Conservation (phyloP, 805 yeast species). For the Debaryomyces castellii region DNA sequence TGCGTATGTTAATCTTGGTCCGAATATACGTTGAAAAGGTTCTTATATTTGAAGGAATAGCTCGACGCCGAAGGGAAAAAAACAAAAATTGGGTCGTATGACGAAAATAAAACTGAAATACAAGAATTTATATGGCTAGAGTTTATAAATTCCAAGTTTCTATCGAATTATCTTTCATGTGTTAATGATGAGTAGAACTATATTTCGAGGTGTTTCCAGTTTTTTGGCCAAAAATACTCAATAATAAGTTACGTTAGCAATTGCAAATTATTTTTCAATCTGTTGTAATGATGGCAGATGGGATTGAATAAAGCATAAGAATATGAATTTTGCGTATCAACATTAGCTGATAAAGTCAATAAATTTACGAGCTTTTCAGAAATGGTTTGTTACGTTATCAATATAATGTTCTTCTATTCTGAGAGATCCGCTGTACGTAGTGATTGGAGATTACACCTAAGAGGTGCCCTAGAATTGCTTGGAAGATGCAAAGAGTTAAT, state of each 20-base stretch:
- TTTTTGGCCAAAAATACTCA: constrained; percentile 2
- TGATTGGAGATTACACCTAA: background rate
- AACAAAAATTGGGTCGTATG: background rate
- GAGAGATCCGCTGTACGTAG: constrained; percentile 3
- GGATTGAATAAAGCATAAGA: background rate
- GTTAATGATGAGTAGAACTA: constrained; percentile 1
- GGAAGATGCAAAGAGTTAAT: background rate
- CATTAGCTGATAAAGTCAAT: background rate
- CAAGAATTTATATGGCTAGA: constrained; percentile 2
- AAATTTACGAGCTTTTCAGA: constrained; percentile 2
- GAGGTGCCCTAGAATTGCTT: background rate
- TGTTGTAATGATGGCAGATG: constrained; percentile 2
- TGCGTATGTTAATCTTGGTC: too few relatives aligned
- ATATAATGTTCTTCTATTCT: constrained; percentile 5
- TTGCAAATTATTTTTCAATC: background rate
- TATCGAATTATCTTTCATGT: constrained; percentile 1
- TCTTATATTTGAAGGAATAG: too few relatives aligned
- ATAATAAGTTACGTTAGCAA: background rate
- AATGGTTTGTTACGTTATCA: constrained; percentile 4
- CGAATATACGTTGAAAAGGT: too few relatives aligned
- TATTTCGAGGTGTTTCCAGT: background rate
- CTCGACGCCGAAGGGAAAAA: too few relatives aligned
- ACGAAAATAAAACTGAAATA: constrained; percentile 1
- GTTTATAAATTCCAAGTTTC: background rate
- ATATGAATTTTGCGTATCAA: constrained; percentile 1